phyloP scores from a whole-genome alignment of 208 protist species.

The Jaenimonas drosophilae region DNA sequence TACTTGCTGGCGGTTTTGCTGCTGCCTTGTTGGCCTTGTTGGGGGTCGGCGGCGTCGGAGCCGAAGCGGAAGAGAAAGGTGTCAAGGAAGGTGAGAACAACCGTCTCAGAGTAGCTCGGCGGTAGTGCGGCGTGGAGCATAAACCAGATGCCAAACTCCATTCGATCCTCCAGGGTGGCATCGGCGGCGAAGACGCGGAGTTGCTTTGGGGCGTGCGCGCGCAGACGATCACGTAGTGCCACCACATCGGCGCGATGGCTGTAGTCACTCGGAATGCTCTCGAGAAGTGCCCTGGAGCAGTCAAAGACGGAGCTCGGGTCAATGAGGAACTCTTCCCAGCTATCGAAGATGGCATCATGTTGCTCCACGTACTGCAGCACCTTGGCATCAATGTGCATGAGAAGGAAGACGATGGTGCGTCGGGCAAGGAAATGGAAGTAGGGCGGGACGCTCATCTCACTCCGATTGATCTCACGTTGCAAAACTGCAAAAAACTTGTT shows the following conservation, averaged over 20 bases:
- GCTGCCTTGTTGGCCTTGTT: too few relatives aligned
- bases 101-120: not conserved
- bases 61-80: conserved; percentile 4
- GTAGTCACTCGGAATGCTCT: not conserved
- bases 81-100: conserved; percentile 2
- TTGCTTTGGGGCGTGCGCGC: not conserved
- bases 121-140: conserved; percentile 3
- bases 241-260: not conserved
- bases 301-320: conserved; percentile 3
- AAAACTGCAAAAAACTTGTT: conserved; percentile 1
- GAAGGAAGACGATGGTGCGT: conserved; percentile 1
- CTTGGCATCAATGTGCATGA: not conserved
- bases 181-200: not conserved
- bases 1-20: not conserved
- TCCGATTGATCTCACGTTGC: conserved; percentile 1
- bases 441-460: not conserved
- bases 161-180: conserved; percentile 1
- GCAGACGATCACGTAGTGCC: conserved; percentile 2
- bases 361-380: not conserved
- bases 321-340: conserved; percentile 7
- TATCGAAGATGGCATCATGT: not conserved
- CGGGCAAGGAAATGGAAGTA: conserved; percentile 3
- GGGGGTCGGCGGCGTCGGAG: not conserved
- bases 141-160: conserved; percentile 7
- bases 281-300: not conserved